Percentiles rank a stretch among this genome's conserved stretches.
These are phyloP conservation scores for Neobulgaria alba DNA, from an alignment of 2,329 filamentous ascomycete genomes.

Conservation along the genomic window DNA sequence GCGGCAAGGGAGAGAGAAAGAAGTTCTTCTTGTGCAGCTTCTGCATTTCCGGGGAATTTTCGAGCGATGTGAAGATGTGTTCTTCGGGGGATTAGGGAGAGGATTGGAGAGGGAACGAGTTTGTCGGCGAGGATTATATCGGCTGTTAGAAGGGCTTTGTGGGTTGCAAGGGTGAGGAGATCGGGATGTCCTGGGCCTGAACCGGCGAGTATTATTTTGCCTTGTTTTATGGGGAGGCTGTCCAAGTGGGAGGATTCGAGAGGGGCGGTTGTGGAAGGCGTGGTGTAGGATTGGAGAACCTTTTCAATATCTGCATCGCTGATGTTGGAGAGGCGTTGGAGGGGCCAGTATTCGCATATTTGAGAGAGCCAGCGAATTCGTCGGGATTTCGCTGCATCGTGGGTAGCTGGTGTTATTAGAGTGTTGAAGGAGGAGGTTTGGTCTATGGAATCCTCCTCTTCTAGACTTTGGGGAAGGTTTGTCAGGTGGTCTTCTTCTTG, in stretches of 20 bases:
- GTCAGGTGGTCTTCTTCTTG: conserved; percentile 61
- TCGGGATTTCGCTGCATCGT: conserved; percentile 65
- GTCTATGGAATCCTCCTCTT: conserved; percentile 53
- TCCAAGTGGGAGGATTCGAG: conserved; percentile 26
- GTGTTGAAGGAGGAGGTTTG: conserved; percentile 81
- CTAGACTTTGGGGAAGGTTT: conserved; percentile 23
- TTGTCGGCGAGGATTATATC: conserved; percentile 81
- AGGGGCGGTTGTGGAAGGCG: conserved; percentile 23
- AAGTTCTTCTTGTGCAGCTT: conserved; percentile 85
- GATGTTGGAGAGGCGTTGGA: conserved; percentile 71
- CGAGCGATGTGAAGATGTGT: conserved; percentile 86
- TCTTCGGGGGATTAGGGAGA: conserved; percentile 83
- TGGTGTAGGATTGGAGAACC: conserved; percentile 65
- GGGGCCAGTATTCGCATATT: conserved; percentile 97
- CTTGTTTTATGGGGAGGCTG: conserved; percentile 34
- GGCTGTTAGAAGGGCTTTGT: conserved; percentile 65
- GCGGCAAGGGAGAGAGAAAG: conserved; percentile 68
- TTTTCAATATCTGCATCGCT: conserved; percentile 69
- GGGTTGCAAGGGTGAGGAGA: conserved; percentile 74
- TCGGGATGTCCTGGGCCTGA: conserved; percentile 90
- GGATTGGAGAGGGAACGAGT: conserved; percentile 72
- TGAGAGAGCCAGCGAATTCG: conserved; percentile 90
- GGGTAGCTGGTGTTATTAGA: conserved; percentile 65
- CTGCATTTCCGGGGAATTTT: conserved; percentile 96
- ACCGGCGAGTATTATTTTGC: conserved; percentile 79